Conservation (phyloP, 2,329 filamentous ascomycete genomes). For the Sporothrix pseudoabietina region DNA sequence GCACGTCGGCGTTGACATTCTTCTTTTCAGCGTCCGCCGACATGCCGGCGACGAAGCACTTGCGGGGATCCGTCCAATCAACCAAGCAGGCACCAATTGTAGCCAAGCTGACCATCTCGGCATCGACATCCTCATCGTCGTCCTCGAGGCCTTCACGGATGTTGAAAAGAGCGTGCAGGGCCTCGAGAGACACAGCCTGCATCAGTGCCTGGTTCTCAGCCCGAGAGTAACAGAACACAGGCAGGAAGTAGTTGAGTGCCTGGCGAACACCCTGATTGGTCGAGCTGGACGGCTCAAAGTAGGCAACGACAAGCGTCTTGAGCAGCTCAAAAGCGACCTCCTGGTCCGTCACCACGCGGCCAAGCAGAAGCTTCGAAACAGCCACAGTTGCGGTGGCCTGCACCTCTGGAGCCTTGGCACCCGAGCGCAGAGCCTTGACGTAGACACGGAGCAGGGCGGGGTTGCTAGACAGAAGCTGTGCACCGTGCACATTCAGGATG, state of each 20-base stretch:
- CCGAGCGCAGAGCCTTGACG: slow-evolving; percentile 74
- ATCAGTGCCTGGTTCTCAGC: slow-evolving; percentile 81
- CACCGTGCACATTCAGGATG: slow-evolving; percentile 85
- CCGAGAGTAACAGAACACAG: slow-evolving; percentile 88
- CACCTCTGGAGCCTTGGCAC: slow-evolving; percentile 67
- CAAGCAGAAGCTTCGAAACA: slow-evolving; percentile 82
- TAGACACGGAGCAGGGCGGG: slow-evolving; percentile 82
- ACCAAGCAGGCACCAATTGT: slow-evolving; percentile 80
- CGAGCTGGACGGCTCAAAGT: slow-evolving; percentile 83
- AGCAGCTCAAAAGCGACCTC: slow-evolving; percentile 73
- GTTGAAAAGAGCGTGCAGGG: slow-evolving; percentile 74
- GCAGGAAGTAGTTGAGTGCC: slow-evolving; percentile 88
- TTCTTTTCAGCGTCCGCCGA: slow-evolving; percentile 60
- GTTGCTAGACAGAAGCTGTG: slow-evolving; percentile 69
- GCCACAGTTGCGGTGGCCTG: slow-evolving; percentile 80
- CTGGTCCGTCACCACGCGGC: slow-evolving; percentile 71
- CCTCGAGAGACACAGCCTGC: slow-evolving; percentile 70
- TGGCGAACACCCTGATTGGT: slow-evolving; percentile 82
- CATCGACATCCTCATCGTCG: slow-evolving; percentile 72
- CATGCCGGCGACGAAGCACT: slow-evolving; percentile 55
- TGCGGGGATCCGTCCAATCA: slow-evolving; percentile 94
- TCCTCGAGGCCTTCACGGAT: slow-evolving; percentile 72
- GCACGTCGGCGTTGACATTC: slow-evolving; percentile 73
- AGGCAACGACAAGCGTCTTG: slow-evolving; percentile 78
- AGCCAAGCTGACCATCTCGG: slow-evolving; percentile 76